These are phyloP conservation scores for Fusarium vanettenii DNA, from an alignment of 2,329 filamentous ascomycete species.

Conservation along the genomic window DNA sequence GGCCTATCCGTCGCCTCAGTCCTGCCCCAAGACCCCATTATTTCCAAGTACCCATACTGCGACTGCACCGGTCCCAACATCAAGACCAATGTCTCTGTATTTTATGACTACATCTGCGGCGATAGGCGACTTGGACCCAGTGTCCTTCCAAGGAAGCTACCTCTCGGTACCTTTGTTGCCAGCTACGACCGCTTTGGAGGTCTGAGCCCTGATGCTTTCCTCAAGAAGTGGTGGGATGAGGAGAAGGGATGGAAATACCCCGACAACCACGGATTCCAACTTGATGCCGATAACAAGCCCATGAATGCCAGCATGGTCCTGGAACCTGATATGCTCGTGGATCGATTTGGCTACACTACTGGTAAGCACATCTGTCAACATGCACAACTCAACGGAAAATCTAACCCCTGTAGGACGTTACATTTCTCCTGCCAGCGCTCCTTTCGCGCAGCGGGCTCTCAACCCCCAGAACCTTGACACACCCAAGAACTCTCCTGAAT, in stretches of 20 bases:
- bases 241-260: constrained; percentile 20
- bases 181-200: constrained; percentile 30
- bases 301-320: not conserved
- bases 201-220: constrained; percentile 18
- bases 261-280: constrained; percentile 9
- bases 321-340: not conserved
- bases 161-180: constrained; percentile 12
- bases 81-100: not conserved
- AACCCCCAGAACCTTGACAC: constrained; percentile 22
- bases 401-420: constrained; percentile 13
- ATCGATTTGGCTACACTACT: not conserved
- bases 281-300: not conserved
- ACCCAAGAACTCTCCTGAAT: not conserved
- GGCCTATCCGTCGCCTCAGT: not conserved
- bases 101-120: constrained; percentile 15
- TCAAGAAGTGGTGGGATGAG: constrained; percentile 20
- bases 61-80: constrained; percentile 5
- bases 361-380: not conserved
- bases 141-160: constrained; percentile 15
- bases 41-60: not conserved
- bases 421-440: constrained; percentile 26
- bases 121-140: constrained; percentile 21
- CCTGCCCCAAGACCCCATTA: not conserved
- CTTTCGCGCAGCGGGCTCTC: constrained; percentile 23
- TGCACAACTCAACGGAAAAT: rapidly evolving